Evolutionary conservation across 305 asterid genomes (phyloP).

Genomic region (Rubia balearica): DNA sequence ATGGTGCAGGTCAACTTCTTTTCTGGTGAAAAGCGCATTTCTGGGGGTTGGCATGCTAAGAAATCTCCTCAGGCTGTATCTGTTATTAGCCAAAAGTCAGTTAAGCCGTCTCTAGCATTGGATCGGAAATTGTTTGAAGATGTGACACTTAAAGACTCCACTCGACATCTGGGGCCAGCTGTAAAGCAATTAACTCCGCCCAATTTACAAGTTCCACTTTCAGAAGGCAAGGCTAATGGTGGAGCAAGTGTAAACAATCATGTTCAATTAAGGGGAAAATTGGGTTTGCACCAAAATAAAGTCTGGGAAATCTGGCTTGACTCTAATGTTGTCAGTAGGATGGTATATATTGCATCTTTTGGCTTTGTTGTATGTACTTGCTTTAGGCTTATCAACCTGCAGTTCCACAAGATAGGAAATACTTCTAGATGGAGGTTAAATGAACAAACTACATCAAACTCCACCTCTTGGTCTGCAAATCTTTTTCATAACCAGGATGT

Average conservation of each 20-base stretch:
- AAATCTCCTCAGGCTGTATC: conserved; percentile 47
- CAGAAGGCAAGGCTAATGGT: conserved; percentile 36
- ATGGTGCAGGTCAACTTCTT: conserved; percentile 59
- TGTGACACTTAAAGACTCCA: conserved; percentile 32
- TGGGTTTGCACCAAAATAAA: conserved; percentile 54
- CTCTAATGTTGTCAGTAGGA: conserved; percentile 38
- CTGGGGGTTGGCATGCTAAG: conserved; percentile 44
- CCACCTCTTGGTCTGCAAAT: conserved; percentile 29
- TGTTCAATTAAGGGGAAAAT: conserved; percentile 39
- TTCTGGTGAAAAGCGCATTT: conserved; percentile 56
- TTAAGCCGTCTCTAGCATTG: conserved; percentile 38
- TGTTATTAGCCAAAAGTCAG: conserved; percentile 51
- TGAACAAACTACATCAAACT: conserved; percentile 34
- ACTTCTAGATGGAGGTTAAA: conserved; percentile 39
- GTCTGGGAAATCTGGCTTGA: conserved; percentile 53
- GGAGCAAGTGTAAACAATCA: conserved; percentile 40
- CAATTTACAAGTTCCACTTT: conserved; percentile 54
- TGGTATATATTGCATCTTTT: conserved; percentile 49
- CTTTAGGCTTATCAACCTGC: conserved; percentile 44
- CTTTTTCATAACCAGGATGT: conserved; percentile 35
- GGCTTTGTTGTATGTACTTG: conserved; percentile 57
- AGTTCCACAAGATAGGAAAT: conserved; percentile 44
- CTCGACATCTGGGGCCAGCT: conserved; percentile 68
- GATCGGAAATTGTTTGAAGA: conserved; percentile 52
- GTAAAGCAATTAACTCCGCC: conserved; percentile 80